A percentile compares a stretch with the other conserved stretches of the same genome.
Conservation (phyloP, 805 yeast species). For the Nakazawaea molendinolei region DNA sequence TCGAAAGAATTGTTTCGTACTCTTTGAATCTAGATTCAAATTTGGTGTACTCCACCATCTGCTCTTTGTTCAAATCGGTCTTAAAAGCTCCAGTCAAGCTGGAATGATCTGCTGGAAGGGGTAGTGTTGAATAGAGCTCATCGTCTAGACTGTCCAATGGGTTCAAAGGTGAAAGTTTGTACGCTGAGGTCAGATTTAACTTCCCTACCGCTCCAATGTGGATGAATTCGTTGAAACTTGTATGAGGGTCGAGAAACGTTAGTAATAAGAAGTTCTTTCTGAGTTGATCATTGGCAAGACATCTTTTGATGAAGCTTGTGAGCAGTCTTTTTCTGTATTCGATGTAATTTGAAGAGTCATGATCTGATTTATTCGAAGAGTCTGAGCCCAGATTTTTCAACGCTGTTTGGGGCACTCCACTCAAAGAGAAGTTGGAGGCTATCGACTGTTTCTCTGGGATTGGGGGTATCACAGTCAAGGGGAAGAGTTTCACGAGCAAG, state of each 20-base stretch:
- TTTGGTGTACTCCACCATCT: constrained; percentile 20
- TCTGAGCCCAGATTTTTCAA: neutral
- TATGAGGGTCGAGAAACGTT: constrained; percentile 79
- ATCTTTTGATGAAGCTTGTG: constrained; percentile 70
- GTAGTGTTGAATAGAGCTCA: constrained; percentile 52
- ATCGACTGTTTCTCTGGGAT: constrained; percentile 82
- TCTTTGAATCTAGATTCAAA: constrained; percentile 26
- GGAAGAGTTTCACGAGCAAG: constrained; percentile 63
- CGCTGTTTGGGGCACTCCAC: constrained; percentile 5
- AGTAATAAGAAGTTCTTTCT: constrained; percentile 56
- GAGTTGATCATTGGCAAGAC: constrained; percentile 51
- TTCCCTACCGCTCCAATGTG: constrained; percentile 46
- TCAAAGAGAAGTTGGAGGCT: constrained; percentile 19
- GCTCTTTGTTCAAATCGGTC: constrained; percentile 19
- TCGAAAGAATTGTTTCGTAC: constrained; percentile 26
- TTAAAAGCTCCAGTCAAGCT: constrained; percentile 19
- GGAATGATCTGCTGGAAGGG: constrained; percentile 42
- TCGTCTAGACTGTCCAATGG: constrained; percentile 48
- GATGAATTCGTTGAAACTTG: constrained; percentile 75
- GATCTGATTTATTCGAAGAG: neutral
- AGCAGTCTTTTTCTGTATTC: constrained; percentile 73
- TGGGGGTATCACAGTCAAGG: constrained; percentile 84
- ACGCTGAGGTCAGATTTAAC: constrained; percentile 44
- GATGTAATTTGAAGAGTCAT: constrained; percentile 16
- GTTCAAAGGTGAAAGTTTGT: constrained; percentile 53